Percentiles rank a stretch among this genome's conserved stretches.
phyloP scores from a whole-genome alignment of 1,139 yeast genomes.

The Kurtzmaniella quercitrusa region DNA sequence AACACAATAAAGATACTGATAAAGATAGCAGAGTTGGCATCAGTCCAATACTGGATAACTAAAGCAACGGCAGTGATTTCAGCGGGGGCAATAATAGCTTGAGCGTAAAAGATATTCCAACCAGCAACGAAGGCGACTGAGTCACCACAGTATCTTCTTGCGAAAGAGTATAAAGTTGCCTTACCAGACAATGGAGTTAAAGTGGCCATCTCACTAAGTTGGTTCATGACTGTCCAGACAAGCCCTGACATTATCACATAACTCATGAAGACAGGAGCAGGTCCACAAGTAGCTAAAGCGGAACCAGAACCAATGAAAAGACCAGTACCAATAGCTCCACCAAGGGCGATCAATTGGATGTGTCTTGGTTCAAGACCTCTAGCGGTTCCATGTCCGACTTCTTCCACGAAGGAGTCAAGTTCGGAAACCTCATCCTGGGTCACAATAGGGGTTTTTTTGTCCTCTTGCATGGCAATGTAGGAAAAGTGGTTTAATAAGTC shows the following conservation, averaged over 20 bases:
- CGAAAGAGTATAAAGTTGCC: constrained; percentile 12
- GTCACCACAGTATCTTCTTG: constrained; percentile 48
- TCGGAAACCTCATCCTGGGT: neutral
- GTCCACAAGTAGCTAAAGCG: constrained; percentile 40
- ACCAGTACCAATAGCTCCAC: constrained; percentile 68
- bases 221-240: constrained; percentile 45
- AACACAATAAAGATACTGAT: constrained; percentile 9
- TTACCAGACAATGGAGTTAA: constrained; percentile 38
- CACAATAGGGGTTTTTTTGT: neutral
- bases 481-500: neutral
- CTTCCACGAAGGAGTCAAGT: neutral
- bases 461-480: neutral
- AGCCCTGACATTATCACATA: constrained; percentile 39
- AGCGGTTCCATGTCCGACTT: neutral
- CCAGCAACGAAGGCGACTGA: constrained; percentile 35
- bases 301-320: constrained; percentile 66
- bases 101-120: constrained; percentile 34
- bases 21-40: constrained; percentile 13
- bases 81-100: constrained; percentile 32
- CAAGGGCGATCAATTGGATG: constrained; percentile 55
- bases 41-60: constrained; percentile 44
- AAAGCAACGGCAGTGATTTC: constrained; percentile 38
- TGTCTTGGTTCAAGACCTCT: constrained; percentile 4
- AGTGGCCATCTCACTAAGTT: constrained; percentile 49
- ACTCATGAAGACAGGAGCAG: constrained; percentile 35